These are phyloP conservation scores for Rhodotorula sp. DNA, from an alignment of 1,284 basidiomycete genomes.

Conservation along the genomic window DNA sequence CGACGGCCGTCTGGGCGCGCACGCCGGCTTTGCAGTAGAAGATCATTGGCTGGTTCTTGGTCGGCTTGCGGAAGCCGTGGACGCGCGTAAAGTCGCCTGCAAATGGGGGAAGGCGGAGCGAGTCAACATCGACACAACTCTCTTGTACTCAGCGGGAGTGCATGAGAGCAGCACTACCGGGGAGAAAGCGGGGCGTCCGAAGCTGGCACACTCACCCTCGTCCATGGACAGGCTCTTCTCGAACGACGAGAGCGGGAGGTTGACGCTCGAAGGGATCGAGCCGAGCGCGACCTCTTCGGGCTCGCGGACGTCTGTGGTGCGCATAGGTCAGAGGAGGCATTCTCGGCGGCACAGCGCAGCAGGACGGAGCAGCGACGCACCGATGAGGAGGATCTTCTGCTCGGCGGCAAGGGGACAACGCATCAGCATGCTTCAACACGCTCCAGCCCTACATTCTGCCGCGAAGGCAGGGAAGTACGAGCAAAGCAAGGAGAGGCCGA, in stretches of 20 bases:
- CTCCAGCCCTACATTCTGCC: neutral
- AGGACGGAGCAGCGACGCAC: conserved; percentile 15
- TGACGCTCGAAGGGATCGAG: conserved; percentile 92
- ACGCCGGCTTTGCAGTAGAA: conserved; percentile 95
- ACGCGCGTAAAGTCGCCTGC: conserved; percentile 51
- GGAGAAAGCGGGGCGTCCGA: no score
- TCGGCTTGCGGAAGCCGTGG: conserved; percentile 83
- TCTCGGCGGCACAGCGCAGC: conserved; percentile 3
- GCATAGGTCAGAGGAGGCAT: conserved; percentile 29
- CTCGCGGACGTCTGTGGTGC: conserved; percentile 75
- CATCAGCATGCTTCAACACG: no score
- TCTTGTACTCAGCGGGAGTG: no score
- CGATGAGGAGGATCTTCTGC: conserved; percentile 78
- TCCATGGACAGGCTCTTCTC: conserved; percentile 67
- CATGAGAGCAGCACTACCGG: no score
- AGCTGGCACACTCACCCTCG: conserved; percentile 60
- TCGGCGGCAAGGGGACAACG: neutral
- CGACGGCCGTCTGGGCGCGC: conserved; percentile 77
- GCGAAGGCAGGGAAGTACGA: no score
- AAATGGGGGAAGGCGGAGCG: neutral
- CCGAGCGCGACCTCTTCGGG: conserved; percentile 90
- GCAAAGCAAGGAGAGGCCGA: no score
- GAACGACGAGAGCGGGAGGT: conserved; percentile 82
- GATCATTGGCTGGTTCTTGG: conserved; percentile 71
- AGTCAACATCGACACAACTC: no score